Evolutionary conservation across 1,284 basidiomycete species (phyloP).

Genomic region (Coriolopsis trogii): DNA sequence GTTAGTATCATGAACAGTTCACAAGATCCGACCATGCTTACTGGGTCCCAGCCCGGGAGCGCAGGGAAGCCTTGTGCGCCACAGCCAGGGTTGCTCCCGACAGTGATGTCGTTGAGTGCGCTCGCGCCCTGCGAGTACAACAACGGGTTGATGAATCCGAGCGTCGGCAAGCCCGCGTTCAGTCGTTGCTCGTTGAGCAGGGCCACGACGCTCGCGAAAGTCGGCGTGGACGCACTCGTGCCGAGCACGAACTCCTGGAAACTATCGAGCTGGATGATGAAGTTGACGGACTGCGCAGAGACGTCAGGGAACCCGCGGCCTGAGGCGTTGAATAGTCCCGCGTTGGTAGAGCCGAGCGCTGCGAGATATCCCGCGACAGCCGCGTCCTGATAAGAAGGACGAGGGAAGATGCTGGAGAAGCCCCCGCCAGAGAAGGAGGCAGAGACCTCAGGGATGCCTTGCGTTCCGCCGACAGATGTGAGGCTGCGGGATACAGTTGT

Average conservation of each 20-base stretch:
- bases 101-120: constrained; percentile 26
- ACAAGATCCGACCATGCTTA: no score
- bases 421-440: constrained; percentile 44
- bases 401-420: constrained; percentile 45
- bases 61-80: constrained; percentile 39
- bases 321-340: constrained; percentile 21
- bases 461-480: neutral
- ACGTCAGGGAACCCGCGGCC: constrained; percentile 31
- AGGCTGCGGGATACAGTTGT: no score
- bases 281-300: constrained; percentile 14
- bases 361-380: constrained; percentile 34
- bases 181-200: constrained; percentile 64
- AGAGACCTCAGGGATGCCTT: constrained; percentile 45
- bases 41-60: constrained; percentile 38
- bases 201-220: constrained; percentile 55
- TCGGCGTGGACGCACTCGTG: constrained; percentile 36
- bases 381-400: constrained; percentile 39
- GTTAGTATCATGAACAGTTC: no score
- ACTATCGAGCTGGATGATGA: constrained; percentile 41
- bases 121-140: constrained; percentile 8
- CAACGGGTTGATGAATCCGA: constrained; percentile 66
- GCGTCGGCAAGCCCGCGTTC: constrained; percentile 40
- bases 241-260: constrained; percentile 38
- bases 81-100: constrained; percentile 29
- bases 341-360: constrained; percentile 26